Base-by-base conservation (phyloP, 2,329 filamentous ascomycete species). In the Penicillium oxalicum region DNA sequence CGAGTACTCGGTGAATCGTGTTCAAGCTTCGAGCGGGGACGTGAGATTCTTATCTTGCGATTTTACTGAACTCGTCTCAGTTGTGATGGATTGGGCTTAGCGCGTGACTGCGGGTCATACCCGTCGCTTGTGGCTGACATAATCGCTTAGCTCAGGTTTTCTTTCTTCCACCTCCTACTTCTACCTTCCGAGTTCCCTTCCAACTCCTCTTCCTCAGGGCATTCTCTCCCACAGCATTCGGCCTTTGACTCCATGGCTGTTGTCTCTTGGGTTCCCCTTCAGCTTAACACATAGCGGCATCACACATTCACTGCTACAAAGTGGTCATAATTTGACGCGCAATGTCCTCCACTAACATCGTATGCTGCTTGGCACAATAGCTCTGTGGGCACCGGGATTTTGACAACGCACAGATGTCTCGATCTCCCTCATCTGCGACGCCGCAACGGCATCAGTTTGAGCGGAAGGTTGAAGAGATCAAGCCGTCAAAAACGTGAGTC, bases 401-500 rank as follows among this genome's bases (percentile, higher is more conserved):
- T 69, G 67, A 70, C 66, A 59, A 53, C 50, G 55, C 58, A 52
- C 67, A 86, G 82, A 79, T 80, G 68, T 89, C 87, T 61, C 84
- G 86, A 53, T 78, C 78, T 53, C 76, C 86, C 60, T 88, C 87
- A 52, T 86, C 84, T 47, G 77, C 86, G 46, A 87, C 84, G 62
- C 82, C 86, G 53, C 74, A 78, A 63, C 84, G 81, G 70, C 81
- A 87, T 71, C 74, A 79, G 56, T 96, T 96, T 71, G 86, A 93
- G 62, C 78, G 79, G 66, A 87, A 88, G 65, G 83, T 94, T 49
- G 86, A 91, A 59, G 86, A 91, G 59, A 82, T 91, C 61, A 91
- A 89, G 65, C 83, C 88, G 42, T 87, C 87, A 32, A 98, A 97
- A 73, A 88, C 84, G 93, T 95, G 84, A 74, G 85, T 79, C 42